Evolutionary conservation across 2,329 filamentous ascomycete genomes (phyloP).

Genomic region (Aspergillus arachidicola): DNA sequence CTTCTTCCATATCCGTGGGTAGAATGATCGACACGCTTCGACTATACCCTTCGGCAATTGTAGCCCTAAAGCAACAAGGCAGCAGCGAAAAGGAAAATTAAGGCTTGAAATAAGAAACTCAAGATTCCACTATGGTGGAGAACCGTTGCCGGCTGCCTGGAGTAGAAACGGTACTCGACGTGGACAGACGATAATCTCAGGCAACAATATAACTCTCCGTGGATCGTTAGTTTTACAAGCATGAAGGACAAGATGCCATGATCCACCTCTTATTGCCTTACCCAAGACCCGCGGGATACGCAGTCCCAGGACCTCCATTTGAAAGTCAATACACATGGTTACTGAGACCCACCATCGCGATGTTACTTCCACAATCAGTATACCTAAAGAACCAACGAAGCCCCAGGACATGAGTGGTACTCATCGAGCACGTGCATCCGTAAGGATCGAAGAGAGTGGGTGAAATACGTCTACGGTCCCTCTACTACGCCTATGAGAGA

Average conservation of each 20-base stretch:
- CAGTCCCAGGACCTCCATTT: background rate
- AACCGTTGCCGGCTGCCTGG: background rate
- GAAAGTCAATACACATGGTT: background rate
- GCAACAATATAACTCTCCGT: background rate
- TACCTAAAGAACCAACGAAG: background rate
- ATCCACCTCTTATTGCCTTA: background rate
- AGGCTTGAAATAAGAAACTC: background rate
- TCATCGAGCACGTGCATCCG: background rate
- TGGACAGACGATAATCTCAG: background rate
- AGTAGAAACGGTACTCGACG: background rate
- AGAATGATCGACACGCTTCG: background rate
- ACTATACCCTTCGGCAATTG: background rate
- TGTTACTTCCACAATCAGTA: background rate
- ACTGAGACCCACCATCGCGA: background rate
- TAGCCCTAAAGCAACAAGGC: background rate
- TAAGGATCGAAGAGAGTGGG: background rate
- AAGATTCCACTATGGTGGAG: background rate
- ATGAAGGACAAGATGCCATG: background rate
- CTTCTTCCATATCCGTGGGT: background rate
- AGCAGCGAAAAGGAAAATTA: background rate
- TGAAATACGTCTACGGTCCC: background rate
- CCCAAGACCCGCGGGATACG: background rate
- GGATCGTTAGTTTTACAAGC: background rate
- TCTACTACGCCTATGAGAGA: background rate
- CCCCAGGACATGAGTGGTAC: background rate